Evolutionary conservation across 352 stramenopile genomes (phyloP).

Genomic region (Globisporangium irregulare): DNA sequence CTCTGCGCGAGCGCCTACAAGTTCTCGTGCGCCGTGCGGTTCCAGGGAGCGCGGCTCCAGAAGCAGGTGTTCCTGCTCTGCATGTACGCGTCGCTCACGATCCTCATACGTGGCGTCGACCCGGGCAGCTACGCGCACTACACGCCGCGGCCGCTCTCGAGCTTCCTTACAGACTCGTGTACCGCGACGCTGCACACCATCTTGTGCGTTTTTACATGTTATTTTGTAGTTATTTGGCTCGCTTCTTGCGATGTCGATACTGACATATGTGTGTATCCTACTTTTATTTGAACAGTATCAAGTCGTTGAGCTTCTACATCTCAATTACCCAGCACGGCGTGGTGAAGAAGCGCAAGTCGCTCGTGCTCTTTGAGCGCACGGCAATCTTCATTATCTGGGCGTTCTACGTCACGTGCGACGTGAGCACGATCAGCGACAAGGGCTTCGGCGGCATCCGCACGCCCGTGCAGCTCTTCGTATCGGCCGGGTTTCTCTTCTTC

Average conservation of each 20-base stretch:
- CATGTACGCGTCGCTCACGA: constrained; percentile 46
- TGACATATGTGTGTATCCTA: not conserved
- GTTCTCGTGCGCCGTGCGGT: constrained; percentile 36
- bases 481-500: constrained; percentile 19
- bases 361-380: constrained; percentile 27
- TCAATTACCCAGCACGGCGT: constrained; percentile 52
- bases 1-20: constrained; percentile 38
- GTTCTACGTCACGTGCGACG: constrained; percentile 38
- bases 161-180: constrained; percentile 56
- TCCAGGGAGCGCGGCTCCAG: constrained; percentile 42
- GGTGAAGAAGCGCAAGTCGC: constrained; percentile 24
- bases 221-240: not conserved
- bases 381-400: constrained; percentile 32
- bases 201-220: constrained; percentile 32
- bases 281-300: constrained; percentile 29
- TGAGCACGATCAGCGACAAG: constrained; percentile 32
- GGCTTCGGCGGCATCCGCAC: constrained; percentile 31
- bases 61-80: constrained; percentile 47
- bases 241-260: not conserved
- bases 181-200: constrained; percentile 58
- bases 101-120: constrained; percentile 54
- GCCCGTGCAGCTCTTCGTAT: constrained; percentile 22
- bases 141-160: constrained; percentile 32
- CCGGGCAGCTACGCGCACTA: constrained; percentile 49
- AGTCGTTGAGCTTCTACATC: constrained; percentile 55